These are phyloP conservation scores for Populus nigra DNA, from an alignment of 345 rosid genomes.

Conservation along the genomic window DNA sequence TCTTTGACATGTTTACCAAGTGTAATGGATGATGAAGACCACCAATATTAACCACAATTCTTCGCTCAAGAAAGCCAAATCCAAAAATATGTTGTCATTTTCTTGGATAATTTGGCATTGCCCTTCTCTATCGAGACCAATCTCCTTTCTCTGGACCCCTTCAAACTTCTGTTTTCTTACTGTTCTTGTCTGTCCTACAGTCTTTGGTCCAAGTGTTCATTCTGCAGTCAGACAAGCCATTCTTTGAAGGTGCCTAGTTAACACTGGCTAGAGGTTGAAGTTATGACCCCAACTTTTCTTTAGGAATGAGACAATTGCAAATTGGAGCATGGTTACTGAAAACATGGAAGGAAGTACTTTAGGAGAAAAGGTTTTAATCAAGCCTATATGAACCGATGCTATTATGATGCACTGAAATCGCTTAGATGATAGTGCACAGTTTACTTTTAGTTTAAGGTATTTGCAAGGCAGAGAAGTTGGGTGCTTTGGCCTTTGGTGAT, in stretches of 20 bases:
- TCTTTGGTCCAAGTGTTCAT: not conserved
- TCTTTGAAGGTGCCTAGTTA: not conserved
- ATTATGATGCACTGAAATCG: not conserved
- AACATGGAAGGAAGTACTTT: not conserved
- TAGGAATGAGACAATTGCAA: not conserved
- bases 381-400: not conserved
- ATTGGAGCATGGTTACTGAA: not conserved
- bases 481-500: not conserved
- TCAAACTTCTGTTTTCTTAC: not conserved
- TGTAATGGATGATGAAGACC: not conserved
- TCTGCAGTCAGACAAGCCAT: not conserved
- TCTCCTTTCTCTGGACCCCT: not conserved
- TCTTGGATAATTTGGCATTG: not conserved
- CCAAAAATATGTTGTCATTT: not conserved
- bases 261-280: not conserved
- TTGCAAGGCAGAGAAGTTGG: not conserved
- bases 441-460: not conserved
- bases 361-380: not conserved
- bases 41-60: too few relatives aligned
- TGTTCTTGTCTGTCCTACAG: not conserved
- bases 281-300: not conserved
- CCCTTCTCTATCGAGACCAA: not conserved
- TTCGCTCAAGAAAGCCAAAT: not conserved
- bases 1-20: not conserved
- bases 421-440: not conserved